Evolutionary conservation across 306 rosid species (phyloP).

Genomic region (Corylus americana): DNA sequence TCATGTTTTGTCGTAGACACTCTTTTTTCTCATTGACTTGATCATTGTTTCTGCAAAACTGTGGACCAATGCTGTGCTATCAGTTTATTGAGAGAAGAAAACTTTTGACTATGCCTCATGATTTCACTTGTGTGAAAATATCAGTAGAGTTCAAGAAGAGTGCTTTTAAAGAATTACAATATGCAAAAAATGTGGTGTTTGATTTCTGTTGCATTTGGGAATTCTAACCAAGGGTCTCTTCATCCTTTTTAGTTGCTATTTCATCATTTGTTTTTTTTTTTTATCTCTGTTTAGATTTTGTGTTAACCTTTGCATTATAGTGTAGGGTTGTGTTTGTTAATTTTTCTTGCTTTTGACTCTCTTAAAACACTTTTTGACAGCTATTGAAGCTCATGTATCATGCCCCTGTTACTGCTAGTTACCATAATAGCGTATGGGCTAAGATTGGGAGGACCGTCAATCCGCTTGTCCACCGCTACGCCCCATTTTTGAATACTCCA

Average conservation of each 20-base stretch:
- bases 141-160: neutral
- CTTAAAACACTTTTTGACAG: conserved; percentile 35
- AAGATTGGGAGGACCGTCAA: conserved; percentile 60
- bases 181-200: neutral
- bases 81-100: neutral
- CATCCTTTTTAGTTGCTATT: too few relatives aligned
- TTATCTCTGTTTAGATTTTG: neutral
- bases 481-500: conserved; percentile 71
- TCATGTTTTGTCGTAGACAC: neutral
- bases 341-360: neutral
- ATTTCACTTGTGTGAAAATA: neutral
- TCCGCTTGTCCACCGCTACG: conserved; percentile 61
- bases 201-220: neutral
- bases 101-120: neutral
- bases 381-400: conserved; percentile 93
- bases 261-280: neutral
- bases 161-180: neutral
- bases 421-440: conserved; percentile 87
- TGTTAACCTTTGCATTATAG: neutral
- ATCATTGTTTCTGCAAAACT: neutral
- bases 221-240: neutral
- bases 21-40: neutral
- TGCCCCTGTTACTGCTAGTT: conserved; percentile 76
- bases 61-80: neutral
- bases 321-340: neutral